phyloP scores from a whole-genome alignment of 176 grass and related monocot genomes.

The Rhynchospora breviuscula region DNA sequence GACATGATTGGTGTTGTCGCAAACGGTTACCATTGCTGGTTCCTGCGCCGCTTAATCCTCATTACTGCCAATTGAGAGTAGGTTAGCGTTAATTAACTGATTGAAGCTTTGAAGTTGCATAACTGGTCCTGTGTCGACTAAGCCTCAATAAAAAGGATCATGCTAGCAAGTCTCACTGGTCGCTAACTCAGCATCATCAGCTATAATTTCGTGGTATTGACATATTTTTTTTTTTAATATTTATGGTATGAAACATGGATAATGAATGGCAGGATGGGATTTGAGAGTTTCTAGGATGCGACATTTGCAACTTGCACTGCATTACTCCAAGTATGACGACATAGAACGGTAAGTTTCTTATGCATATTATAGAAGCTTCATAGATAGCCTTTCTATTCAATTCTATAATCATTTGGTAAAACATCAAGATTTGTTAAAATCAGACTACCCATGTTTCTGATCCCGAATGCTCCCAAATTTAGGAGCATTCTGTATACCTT shows the following conservation, averaged over 20 bases:
- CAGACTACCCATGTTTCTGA: not conserved
- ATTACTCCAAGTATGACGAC: constrained; percentile 57
- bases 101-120: constrained; percentile 1
- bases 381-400: not conserved
- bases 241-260: constrained; percentile 23
- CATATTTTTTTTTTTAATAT: not conserved
- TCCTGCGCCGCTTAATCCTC: not conserved
- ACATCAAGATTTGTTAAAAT: not conserved
- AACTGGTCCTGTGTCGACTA: not conserved
- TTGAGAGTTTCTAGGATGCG: constrained; percentile 73
- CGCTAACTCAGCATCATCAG: not conserved
- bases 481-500: not conserved
- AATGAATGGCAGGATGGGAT: constrained; percentile 71
- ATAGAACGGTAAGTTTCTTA: constrained; percentile 84
- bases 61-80: not conserved
- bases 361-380: not conserved
- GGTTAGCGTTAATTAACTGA: not conserved
- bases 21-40: not conserved
- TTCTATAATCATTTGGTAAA: not conserved
- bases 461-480: not conserved
- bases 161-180: not conserved
- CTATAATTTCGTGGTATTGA: not conserved
- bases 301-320: constrained; percentile 79
- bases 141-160: not conserved
- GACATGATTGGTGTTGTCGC: not conserved